phyloP scores from a whole-genome alignment of 2,329 filamentous ascomycete species.

The Seiridium cupressi region DNA sequence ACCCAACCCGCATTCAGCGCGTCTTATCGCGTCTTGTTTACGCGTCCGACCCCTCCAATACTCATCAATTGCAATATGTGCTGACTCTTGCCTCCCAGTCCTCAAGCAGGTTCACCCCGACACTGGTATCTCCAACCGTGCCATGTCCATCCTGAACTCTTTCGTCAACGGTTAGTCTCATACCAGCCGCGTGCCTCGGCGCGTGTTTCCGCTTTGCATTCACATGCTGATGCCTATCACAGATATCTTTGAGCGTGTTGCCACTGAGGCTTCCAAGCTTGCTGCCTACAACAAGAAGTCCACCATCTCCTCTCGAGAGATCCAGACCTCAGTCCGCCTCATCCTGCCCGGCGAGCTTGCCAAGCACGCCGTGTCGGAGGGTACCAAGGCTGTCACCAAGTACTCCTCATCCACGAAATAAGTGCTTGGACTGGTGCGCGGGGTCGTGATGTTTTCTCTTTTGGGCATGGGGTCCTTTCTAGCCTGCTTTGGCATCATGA shows the following conservation, averaged over 20 bases:
- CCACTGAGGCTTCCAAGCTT: conserved; percentile 97
- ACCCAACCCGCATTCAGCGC: background rate
- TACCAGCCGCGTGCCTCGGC: background rate
- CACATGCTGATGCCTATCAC: conserved; percentile 16
- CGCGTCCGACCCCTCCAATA: background rate
- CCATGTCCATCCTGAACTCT: conserved; percentile 99
- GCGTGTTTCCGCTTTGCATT: background rate
- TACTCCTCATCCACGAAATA: conserved; percentile 99
- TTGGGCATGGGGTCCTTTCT: conserved; percentile 42
- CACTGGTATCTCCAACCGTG: conserved; percentile 99
- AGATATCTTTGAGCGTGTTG: conserved; percentile 99
- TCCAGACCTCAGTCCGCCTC: conserved; percentile 97
- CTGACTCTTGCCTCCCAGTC: conserved; percentile 56
- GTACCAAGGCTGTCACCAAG: conserved; percentile 99
- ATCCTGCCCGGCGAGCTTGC: conserved; percentile 98
- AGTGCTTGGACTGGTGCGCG: conserved; percentile 41
- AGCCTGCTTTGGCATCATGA: conserved; percentile 55
- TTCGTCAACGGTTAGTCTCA: conserved; percentile 87
- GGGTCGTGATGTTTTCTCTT: conserved; percentile 57
- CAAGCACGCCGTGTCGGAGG: conserved; percentile 99
- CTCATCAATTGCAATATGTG: conserved; percentile 1
- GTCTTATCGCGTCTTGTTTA: conserved; percentile 11
- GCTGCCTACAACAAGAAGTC: conserved; percentile 99
- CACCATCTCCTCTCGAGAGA: conserved; percentile 98
- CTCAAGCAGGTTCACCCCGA: conserved; percentile 99